Evolutionary conservation across 176 grass and related monocot species (phyloP), one percentile per base, ranked within the genome.

Genomic region (Panicum miliaceum): DNA sequence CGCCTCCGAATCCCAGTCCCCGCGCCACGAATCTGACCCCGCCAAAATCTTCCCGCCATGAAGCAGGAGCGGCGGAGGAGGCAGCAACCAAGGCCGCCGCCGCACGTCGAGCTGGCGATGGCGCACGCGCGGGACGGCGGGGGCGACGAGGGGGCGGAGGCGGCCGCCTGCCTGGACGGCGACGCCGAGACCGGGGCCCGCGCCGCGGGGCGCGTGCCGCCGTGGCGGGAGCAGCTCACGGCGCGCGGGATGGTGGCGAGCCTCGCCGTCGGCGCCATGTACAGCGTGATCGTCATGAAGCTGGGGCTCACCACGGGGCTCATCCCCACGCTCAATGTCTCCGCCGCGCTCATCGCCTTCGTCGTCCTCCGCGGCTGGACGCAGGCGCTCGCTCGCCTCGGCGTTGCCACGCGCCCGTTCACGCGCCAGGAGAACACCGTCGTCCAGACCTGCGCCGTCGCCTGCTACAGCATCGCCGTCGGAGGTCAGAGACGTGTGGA

Each of bases 201-300:
- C 27, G 78, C 56, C 73, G 36, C 50, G 15, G 15, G 45, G 68
- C 81, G 73, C 81, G 63, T 92, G 37, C 91, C 92, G 29, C 89
- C 87, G 43, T 95, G 96, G 96, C 70, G 69, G 51, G 88, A 88
- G 62, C 96, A 98, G 72, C 71, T 98, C 58, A 98, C 96, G 54
- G 54, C 85, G 10, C 91, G 96, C 64, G 96, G 96, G 32, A 86
- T 98, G 60, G 85, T 88, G 52, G 91, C 93, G 14, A 95, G 96
- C 88, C 78, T 90, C 38, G 82, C 32, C 64, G 89, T 98, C 12
- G 96, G 96, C 63, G 73, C 86, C 74, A 90, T 95, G 91, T 90
- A 95, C 85, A 90, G 93, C 68, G 90, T 95, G 54, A 98, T 98
- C 75, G 92, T 94, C 68, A 98, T 95, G 93, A 98, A 98, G 91